Evolutionary conservation across 495 filamentous ascomycete species (phyloP).

Genomic region (Pseudoneurospora amorphoporcata): DNA sequence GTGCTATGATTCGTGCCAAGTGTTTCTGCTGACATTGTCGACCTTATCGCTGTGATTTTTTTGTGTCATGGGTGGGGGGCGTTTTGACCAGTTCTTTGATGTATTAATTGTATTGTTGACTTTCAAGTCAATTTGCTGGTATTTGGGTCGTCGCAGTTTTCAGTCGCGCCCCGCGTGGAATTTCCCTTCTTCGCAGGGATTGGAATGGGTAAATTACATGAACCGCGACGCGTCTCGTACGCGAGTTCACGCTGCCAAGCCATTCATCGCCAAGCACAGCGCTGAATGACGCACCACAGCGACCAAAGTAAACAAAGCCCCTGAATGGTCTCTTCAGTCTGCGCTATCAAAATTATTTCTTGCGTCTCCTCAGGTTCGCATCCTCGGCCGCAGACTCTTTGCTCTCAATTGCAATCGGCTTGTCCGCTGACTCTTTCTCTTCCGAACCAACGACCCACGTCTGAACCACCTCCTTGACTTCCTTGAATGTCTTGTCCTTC

Average conservation of each 20-base stretch:
- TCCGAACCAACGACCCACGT: conserved; percentile 58
- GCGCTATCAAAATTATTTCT: conserved; percentile 3
- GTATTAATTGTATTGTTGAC: background rate
- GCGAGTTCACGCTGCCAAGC: background rate
- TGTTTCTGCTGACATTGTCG: background rate
- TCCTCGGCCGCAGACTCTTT: conserved; percentile 8
- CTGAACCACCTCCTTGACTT: conserved; percentile 59
- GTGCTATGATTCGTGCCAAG: background rate
- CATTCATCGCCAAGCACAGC: background rate
- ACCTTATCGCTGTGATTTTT: background rate
- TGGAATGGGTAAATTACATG: background rate
- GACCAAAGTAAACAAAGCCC: background rate
- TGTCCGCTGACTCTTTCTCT: conserved; percentile 21
- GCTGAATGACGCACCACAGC: background rate
- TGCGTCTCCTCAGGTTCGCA: conserved; percentile 22
- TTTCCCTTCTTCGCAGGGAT: background rate
- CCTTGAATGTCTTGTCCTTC: conserved; percentile 51
- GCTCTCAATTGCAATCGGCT: conserved; percentile 23
- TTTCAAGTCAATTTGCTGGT: background rate
- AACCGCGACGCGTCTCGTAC: background rate
- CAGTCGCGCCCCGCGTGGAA: background rate
- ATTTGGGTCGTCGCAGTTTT: background rate
- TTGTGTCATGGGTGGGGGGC: background rate
- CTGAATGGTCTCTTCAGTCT: background rate
- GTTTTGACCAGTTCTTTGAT: too few relatives aligned